Evolutionary conservation across 768 basidiomycete genomes (phyloP), one percentile per base, ranked within the genome.

Genomic region (Suillus lakei): DNA sequence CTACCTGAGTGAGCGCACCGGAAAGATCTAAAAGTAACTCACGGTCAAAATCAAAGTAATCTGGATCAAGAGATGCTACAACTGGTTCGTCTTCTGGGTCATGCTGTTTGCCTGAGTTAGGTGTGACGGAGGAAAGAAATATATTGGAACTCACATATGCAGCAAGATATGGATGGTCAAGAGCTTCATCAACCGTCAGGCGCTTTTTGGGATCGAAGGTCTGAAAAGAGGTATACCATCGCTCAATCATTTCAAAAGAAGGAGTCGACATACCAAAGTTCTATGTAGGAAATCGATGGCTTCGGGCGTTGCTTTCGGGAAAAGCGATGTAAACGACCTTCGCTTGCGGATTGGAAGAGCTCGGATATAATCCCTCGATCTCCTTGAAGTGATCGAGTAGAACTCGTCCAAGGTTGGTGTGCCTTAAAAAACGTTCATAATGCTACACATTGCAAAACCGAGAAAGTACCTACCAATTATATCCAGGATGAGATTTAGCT

Each of bases 11-110:
- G 34, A 60, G 62, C 15, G 30, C 16, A 16, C 43, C 15, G 8
- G 60, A 59, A 32, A 48, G 23, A 38, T 44, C 46, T 32, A 43
- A 50, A 55, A 44, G 48, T 10, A 26, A 77, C 89, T 76, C 73
- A 91, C 88, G 81, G 76, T 98, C 95, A 72, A 96, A 97, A 70
- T 95, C 91, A 77, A 98, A 98, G 78, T 96, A 98, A 53, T 86
- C 85, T 0, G 93, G 88, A 72, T 89, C 90, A 53, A 98, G 85
- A 12, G 92, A 89, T 48, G 86, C 83, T n/a, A 91, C 90, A 34
- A 81, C 81, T 2, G 96, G 96, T 73, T 98, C 96, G 73, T 98
- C 96, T 62, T 93, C 91, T 2, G 95, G 89, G 73, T 95, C 94
- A 70, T 95, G 92, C 88, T 91, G 32, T 66, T 38, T 3, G 28